phyloP scores from a whole-genome alignment of 2,329 filamentous ascomycete species.

The Ceratocystis lukuohia region DNA sequence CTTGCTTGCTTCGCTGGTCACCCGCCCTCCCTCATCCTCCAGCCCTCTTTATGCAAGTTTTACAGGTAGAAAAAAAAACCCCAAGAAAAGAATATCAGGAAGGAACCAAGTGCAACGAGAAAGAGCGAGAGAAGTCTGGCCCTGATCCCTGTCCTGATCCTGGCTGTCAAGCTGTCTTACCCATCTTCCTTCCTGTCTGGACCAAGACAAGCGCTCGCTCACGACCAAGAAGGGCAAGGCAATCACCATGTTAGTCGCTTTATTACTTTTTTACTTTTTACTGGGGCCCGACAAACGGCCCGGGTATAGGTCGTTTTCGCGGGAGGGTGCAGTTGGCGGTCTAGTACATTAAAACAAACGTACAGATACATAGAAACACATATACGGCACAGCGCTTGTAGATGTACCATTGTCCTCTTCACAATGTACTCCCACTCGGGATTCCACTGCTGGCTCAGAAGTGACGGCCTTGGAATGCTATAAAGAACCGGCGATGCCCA shows the following conservation, averaged over 20 bases:
- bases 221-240: neutral
- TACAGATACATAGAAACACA: neutral
- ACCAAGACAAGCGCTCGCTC: neutral
- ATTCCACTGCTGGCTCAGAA: neutral
- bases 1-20: neutral
- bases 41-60: neutral
- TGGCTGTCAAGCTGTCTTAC: constrained; percentile 1
- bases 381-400: neutral
- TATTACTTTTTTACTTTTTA: neutral
- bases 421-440: neutral
- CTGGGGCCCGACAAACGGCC: neutral
- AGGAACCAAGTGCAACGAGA: neutral
- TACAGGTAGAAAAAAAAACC: neutral
- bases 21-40: neutral
- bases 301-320: neutral
- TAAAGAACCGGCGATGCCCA: constrained; percentile 11
- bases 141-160: neutral
- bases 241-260: neutral
- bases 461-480: constrained; percentile 13
- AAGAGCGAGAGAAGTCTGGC: neutral
- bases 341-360: neutral
- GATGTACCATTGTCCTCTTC: neutral
- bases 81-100: neutral
- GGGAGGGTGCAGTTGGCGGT: neutral
- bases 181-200: neutral